Base-by-base conservation (phyloP, 495 filamentous ascomycete species). In the Penicillium mononematosum region DNA sequence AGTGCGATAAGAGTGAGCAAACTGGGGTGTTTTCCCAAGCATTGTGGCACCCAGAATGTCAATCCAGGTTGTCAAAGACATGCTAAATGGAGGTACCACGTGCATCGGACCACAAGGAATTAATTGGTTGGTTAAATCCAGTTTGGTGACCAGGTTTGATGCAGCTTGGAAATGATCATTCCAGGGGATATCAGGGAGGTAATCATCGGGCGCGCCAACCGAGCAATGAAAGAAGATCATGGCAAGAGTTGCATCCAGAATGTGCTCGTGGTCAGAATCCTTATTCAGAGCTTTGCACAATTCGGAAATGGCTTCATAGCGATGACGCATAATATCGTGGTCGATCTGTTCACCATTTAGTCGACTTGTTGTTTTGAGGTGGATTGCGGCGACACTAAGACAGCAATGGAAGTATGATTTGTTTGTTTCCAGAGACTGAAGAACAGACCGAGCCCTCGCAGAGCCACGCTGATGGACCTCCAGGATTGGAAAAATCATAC, bases 201-300 rank as follows among this genome's bases (percentile, higher is more conserved):
- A 82, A 63, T 97, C 94, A 63, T 92, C 88, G 4, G 88, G 83
- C 45, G 88, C 79, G 34, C 94, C 94, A 55, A 98, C 92, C 16
- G 89, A 89, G 76, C 89, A 93, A 63, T 96, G 92, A 80, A 97
- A 98, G 77, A 98, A 92, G 58, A 97, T 96, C 85, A 98, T 92
- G 48, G 91, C 94, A 8, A 98, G 79, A 1, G 93, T 92, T 3
- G 94, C 91, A 73, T 98, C 94, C 12, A 98, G 82, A 60, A 96
- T 96, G 65, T 93, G 80, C 45, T 88, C 81, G 70, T 96, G 91
- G 58, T 97, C 78, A 60, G 83, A 82, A 63, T 98, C 93, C 31
- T 80, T 75, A 57, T 84, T 85, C 32, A 98, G 78, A 0, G 93
- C 89, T 58, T 92, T 85, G 74, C 91, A 96, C 2, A 98, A 81